Percentiles rank a stretch among this genome's conserved stretches.
phyloP scores from a whole-genome alignment of 2,329 filamentous ascomycete genomes.

The Cercospora brassicicola region DNA sequence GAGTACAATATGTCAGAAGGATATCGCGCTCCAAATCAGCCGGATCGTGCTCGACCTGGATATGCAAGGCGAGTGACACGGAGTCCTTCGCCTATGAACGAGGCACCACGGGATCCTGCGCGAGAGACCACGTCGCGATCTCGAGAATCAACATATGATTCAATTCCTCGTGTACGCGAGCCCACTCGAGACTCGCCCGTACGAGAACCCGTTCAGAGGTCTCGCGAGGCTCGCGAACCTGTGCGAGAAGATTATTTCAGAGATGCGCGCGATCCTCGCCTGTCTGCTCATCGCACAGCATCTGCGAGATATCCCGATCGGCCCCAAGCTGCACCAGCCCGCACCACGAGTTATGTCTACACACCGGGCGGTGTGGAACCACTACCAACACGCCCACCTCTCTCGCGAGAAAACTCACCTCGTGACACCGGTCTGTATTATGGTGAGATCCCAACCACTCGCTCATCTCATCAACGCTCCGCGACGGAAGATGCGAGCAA shows the following conservation, averaged over 20 bases:
- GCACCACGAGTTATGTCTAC: constrained; percentile 35
- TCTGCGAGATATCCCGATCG: constrained; percentile 30
- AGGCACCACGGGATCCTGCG: constrained; percentile 8
- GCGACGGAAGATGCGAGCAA: constrained; percentile 33
- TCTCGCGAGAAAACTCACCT: constrained; percentile 15
- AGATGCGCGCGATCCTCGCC: constrained; percentile 15
- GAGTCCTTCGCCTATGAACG: constrained; percentile 31
- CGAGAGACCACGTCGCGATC: constrained; percentile 10
- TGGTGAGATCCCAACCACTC: constrained; percentile 27
- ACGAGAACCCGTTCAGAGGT: constrained; percentile 9
- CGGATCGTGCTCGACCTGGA: constrained; percentile 12
- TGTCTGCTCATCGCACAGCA: constrained; percentile 20
- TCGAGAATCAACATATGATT: constrained; percentile 8
- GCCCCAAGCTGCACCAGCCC: constrained; percentile 25
- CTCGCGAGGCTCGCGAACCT: background rate
- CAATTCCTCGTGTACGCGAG: constrained; percentile 3
- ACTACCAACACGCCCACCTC: constrained; percentile 18
- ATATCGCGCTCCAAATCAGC: constrained; percentile 28
- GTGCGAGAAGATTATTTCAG: background rate
- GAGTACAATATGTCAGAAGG: constrained; percentile 37
- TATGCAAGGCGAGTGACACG: constrained; percentile 28
- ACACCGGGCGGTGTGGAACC: constrained; percentile 27
- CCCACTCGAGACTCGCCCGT: background rate
- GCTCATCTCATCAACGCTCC: constrained; percentile 35
- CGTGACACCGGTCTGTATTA: constrained; percentile 23